Percentiles rank a stretch among this genome's conserved stretches.
Evolutionary conservation across 2,329 filamentous ascomycete genomes (phyloP).

Genomic region (Bipolaris sorokiniana): DNA sequence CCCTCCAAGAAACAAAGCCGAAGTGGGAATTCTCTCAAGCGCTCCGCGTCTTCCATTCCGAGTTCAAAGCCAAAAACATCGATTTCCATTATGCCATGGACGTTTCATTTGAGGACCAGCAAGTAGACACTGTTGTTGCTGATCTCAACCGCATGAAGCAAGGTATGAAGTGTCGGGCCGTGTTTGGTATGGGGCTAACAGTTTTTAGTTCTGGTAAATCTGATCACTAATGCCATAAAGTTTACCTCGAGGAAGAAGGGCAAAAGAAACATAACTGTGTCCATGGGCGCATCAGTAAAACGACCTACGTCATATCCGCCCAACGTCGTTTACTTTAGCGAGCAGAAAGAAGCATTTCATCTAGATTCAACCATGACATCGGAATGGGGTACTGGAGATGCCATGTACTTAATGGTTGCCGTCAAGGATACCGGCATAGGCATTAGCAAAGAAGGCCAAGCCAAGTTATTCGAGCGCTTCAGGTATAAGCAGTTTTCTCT

Average conservation of each 20-base stretch:
- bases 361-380: conserved; percentile 50
- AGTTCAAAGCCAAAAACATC: conserved; percentile 48
- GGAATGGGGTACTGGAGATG: conserved; percentile 51
- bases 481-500: conserved; percentile 30
- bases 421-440: conserved; percentile 54
- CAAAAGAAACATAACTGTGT: conserved; percentile 50
- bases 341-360: conserved; percentile 44
- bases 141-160: conserved; percentile 49
- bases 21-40: conserved; percentile 48
- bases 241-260: conserved; percentile 52
- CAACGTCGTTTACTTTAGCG: conserved; percentile 53
- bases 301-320: conserved; percentile 52
- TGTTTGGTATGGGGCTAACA: conserved; percentile 13
- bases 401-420: conserved; percentile 53
- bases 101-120: conserved; percentile 47
- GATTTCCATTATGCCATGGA: conserved; percentile 51
- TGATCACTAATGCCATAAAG: conserved; percentile 57
- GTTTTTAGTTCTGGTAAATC: conserved; percentile 47
- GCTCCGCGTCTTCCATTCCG: conserved; percentile 51
- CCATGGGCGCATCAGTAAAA: conserved; percentile 48
- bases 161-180: conserved; percentile 19
- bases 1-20: conserved; percentile 32
- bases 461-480: conserved; percentile 53
- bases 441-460: conserved; percentile 50
- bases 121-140: conserved; percentile 48